phyloP scores from a whole-genome alignment of 129 eudicot species.

The Scalesia atractyloides region DNA sequence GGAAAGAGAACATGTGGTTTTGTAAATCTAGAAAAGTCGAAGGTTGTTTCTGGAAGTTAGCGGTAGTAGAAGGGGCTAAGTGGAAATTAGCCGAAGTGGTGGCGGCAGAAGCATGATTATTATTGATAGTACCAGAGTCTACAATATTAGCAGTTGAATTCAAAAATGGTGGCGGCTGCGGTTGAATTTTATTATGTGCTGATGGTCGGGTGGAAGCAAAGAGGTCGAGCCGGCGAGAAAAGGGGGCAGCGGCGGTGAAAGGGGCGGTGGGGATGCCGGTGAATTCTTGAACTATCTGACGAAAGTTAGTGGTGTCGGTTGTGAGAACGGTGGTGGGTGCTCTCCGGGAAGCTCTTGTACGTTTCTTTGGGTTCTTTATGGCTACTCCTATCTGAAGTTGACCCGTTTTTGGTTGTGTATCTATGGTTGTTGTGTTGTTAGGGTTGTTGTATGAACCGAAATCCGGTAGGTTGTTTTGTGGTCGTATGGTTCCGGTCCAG shows the following conservation, averaged over 20 bases:
- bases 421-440: not conserved
- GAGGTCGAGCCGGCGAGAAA: conserved; percentile 66
- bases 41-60: conserved; percentile 28
- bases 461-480: conserved; percentile 11
- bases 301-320: conserved; percentile 77
- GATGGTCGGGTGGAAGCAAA: conserved; percentile 46
- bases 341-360: conserved; percentile 81
- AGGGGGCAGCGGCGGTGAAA: conserved; percentile 48
- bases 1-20: conserved; percentile 43
- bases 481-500: conserved; percentile 36
- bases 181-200: conserved; percentile 45
- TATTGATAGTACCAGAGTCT: conserved; percentile 16
- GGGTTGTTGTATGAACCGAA: conserved; percentile 19
- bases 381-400: conserved; percentile 26
- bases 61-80: conserved; percentile 7
- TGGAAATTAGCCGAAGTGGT: conserved; percentile 35
- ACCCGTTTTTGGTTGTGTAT: conserved; percentile 12
- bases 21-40: conserved; percentile 43
- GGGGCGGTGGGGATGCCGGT: conserved; percentile 89
- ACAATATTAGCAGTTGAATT: conserved; percentile 28
- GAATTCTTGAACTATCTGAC: conserved; percentile 94
- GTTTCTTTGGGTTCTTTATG: conserved; percentile 63
- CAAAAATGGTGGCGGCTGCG: conserved; percentile 35
- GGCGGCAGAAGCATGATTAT: conserved; percentile 14
- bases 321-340: conserved; percentile 94